Base-by-base conservation (phyloP, 2,329 filamentous ascomycete species). In the Neofusicoccum umdonicola region DNA sequence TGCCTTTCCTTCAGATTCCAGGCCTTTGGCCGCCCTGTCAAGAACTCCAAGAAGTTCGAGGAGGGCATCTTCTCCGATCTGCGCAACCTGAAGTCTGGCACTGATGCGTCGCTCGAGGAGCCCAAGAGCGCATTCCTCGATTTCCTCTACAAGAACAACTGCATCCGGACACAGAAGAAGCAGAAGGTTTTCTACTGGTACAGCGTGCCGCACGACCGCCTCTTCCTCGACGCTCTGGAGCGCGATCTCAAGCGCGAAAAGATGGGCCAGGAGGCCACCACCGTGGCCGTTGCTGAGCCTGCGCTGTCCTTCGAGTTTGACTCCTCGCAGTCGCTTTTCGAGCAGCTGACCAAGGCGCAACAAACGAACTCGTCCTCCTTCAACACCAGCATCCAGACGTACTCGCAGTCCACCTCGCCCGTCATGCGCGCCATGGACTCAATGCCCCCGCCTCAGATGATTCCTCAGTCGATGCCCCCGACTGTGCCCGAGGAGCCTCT, bases 121-220 rank as follows among this genome's bases (percentile, higher is more conserved):
- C 95, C 95, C 64, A 99, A 99, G 85, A 98, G 94, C 81, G 90
- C 91, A 1, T 99, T 99, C 81, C 87, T 99, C 67, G 95, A 99
- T 80, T 99, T 98, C 78, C 85, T 99, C 50, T 99, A 99, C 88
- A 99, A 99, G 86, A 99, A 99, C 87, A 99, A 99, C 84, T 99
- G 95, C 85, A 99, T 99, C 72, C 90, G 95, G 71, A 99, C 95
- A 42, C 95, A 99, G 80, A 99, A 99, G 88, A 99, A 99, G 86
- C 95, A 99, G 77, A 99, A 99, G 84, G 95, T 99, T 69, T 99
- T 99, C 76, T 99, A 98, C 83, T 99, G 95, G 95, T 99, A 98
- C 82, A 97, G 93, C 82, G 95, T 99, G 54, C 95, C 95, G 1
- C 95, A 99, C 78, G 95, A 99, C 80, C 88, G 95, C 63, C 88